phyloP scores from a whole-genome alignment of 441 rosid genomes.

The Francoa sonchifolia region DNA sequence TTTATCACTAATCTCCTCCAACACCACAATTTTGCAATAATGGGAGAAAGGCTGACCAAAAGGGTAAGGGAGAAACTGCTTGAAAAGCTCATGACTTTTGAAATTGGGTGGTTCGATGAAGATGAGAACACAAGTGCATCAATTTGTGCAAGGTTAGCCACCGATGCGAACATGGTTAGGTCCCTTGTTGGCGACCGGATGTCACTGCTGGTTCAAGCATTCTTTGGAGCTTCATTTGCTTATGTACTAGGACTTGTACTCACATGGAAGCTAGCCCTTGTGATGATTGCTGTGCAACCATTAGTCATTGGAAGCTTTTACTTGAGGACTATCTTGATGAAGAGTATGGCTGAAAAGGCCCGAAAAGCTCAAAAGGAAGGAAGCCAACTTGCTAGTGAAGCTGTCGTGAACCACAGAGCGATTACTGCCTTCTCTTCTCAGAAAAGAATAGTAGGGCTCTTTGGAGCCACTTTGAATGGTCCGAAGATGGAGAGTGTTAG shows the following conservation, averaged over 20 bases:
- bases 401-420: conserved; percentile 55
- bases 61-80: conserved; percentile 48
- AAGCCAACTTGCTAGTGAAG: conserved; percentile 61
- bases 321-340: conserved; percentile 35
- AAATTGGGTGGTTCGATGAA: conserved; percentile 55
- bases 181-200: conserved; percentile 51
- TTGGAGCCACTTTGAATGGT: conserved; percentile 38
- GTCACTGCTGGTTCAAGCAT: conserved; percentile 45
- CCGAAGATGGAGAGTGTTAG: conserved; percentile 44
- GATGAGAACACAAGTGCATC: conserved; percentile 63
- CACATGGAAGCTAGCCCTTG: conserved; percentile 43
- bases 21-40: conserved; percentile 50
- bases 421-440: conserved; percentile 63
- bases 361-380: conserved; percentile 57
- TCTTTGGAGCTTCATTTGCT: conserved; percentile 42
- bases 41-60: conserved; percentile 59
- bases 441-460: conserved; percentile 39
- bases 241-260: conserved; percentile 34
- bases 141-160: conserved; percentile 46
- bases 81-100: conserved; percentile 46
- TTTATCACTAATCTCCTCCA: conserved; percentile 41
- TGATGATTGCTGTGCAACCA: conserved; percentile 54
- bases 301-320: conserved; percentile 45
- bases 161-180: conserved; percentile 46
- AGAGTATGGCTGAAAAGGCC: conserved; percentile 48